Evolutionary conservation across 768 basidiomycete genomes (phyloP), one percentile per base, ranked within the genome.

Genomic region (Cyclocybe cylindracea): DNA sequence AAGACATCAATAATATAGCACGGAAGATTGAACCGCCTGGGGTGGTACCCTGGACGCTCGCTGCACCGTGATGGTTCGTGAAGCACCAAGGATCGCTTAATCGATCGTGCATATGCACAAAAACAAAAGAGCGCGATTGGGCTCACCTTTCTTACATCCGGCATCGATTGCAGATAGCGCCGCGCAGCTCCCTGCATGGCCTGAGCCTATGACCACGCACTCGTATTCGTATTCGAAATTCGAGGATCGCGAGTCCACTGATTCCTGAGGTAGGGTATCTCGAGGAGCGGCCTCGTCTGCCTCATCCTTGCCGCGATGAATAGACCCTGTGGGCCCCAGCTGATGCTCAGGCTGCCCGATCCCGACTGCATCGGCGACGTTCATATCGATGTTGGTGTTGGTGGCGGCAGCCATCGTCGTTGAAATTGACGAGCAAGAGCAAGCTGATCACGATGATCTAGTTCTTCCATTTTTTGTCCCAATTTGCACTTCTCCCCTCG

Each of bases 101-200:
- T 40, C 19, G 14, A 19, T 13, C 11, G 19, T 14, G 14, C 14
- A 19, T 9, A 10, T 18, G 46, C 11, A 13, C 33, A 36, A 16
- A 46, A 24, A 10, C 19, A 35, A 4, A 13, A 46, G 16, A 10
- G 34, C 34, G 46, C 18, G 31, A 44, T 38, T 39, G n/a, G n/a
- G 51, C 64, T 57, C 54, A 74, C 78, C 76, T 65, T 76, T 75
- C 44, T 66, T 69, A 65, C 83, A 83, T 37, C 86, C 85, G 44
- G 79, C 67, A 55, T 87, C 81, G 39, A 69, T 70, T 10, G 85
- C 84, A 44, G 83, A 71, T 39, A 85, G 69, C 0, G 86, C 86
- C 5, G 86, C 84, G 52, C 79, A 85, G 56, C 80, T 81, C 24
- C 85, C 85, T 46, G 86, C 85, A 61, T 87, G 80, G 14, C 86